phyloP scores from a whole-genome alignment of 805 yeast genomes.

The Debaryomyces castellii region DNA sequence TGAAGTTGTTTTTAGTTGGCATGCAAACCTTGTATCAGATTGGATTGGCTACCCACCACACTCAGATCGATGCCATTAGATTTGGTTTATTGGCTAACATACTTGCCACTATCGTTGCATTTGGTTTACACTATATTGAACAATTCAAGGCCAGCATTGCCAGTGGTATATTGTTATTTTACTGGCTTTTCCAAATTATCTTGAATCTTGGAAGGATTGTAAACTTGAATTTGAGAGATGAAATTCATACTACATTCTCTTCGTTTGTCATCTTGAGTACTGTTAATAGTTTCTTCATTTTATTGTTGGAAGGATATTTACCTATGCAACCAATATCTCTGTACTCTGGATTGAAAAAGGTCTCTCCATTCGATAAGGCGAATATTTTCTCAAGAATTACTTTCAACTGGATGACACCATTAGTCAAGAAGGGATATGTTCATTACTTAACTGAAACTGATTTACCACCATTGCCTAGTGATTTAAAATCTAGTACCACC shows the following conservation, averaged over 20 bases:
- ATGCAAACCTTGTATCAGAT: slow-evolving; percentile 40
- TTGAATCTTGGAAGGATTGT: slow-evolving; percentile 46
- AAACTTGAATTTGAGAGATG: slow-evolving; percentile 39
- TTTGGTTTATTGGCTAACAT: slow-evolving; percentile 27
- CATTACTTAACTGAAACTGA: slow-evolving; percentile 58
- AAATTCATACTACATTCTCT: slow-evolving; percentile 16
- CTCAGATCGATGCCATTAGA: slow-evolving; percentile 22
- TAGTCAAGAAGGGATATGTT: slow-evolving; percentile 76
- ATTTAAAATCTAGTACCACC: slow-evolving; percentile 55
- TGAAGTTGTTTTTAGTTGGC: slow-evolving; percentile 39
- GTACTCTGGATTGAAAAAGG: slow-evolving; percentile 14
- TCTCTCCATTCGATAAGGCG: slow-evolving; percentile 53
- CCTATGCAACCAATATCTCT: slow-evolving; percentile 32
- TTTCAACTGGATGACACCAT: slow-evolving; percentile 86
- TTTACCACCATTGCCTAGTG: slow-evolving; percentile 75
- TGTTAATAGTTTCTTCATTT: slow-evolving; percentile 40
- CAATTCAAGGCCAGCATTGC: slow-evolving; percentile 65
- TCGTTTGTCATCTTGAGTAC: slow-evolving; percentile 29
- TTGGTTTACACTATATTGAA: slow-evolving; percentile 67
- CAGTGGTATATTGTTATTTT: slow-evolving; percentile 65
- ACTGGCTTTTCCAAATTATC: slow-evolving; percentile 64
- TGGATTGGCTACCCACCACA: slow-evolving; percentile 13
- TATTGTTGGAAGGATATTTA: slow-evolving; percentile 43
- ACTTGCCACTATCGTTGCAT: slow-evolving; percentile 49
- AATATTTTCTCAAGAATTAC: slow-evolving; percentile 75